Conservation (phyloP, 2,329 filamentous ascomycete genomes). For the Ophiostoma sp. region DNA sequence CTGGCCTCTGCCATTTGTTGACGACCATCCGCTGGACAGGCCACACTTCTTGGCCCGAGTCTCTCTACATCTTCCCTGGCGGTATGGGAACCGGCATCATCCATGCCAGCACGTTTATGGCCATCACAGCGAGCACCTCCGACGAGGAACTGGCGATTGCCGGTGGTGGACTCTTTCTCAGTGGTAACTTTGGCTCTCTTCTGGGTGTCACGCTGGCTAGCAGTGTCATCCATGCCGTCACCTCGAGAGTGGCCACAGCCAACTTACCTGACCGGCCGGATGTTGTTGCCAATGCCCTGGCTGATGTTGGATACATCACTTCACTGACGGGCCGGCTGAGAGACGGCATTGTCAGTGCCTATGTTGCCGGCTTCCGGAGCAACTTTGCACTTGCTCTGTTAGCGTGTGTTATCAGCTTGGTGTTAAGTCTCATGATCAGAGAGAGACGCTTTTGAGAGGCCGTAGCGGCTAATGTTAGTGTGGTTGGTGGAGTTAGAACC, state of each 20-base stretch:
- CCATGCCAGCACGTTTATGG: conserved; percentile 15
- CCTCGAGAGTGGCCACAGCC: not conserved
- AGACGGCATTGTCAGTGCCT: not conserved
- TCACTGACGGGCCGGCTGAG: not conserved
- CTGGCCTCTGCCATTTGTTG: not conserved
- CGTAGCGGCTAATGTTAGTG: not conserved
- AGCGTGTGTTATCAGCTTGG: not conserved
- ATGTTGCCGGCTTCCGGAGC: not conserved
- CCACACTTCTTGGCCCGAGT: conserved; percentile 42
- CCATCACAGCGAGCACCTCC: conserved; percentile 7
- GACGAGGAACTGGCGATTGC: conserved; percentile 18
- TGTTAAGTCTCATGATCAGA: not conserved
- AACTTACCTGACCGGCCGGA: not conserved
- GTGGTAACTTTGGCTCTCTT: not conserved
- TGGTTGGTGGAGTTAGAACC: no score
- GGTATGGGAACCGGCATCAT: conserved; percentile 41
- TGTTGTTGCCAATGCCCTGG: not conserved
- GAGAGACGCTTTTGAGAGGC: not conserved
- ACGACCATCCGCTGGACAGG: conserved; percentile 43
- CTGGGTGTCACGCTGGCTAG: not conserved
- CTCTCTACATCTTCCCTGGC: conserved; percentile 46
- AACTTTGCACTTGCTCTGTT: not conserved
- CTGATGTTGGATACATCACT: not conserved
- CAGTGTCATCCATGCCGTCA: not conserved
- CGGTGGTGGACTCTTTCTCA: not conserved